Base-by-base conservation (phyloP, 2,329 filamentous ascomycete genomes). In the Hypoxylon sp. region DNA sequence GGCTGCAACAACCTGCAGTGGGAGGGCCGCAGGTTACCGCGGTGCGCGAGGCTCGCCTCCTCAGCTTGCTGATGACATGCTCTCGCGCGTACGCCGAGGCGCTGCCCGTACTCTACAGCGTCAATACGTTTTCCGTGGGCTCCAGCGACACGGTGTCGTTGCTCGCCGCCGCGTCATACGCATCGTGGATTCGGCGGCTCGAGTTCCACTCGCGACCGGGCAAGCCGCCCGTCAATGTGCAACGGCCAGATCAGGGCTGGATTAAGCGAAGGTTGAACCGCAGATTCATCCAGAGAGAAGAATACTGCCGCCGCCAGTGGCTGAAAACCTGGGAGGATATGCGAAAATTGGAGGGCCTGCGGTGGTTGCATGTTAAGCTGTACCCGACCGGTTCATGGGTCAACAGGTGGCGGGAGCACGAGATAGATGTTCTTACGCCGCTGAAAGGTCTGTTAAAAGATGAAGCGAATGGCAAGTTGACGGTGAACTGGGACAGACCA, bases 391-490 rank as follows among this genome's bases (percentile, higher is more conserved):
- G 33, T 56, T 56, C 22, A 25, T 56, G 53, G 53, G 2, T 14
- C 13, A 17, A 42, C 22, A 17, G 13, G 20, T 56, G 35, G 53
- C 37, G 22, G 53, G 22, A 56, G 20, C 22, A 42, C 33, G 53
- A 44, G 53, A 17, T 17, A 20, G 53, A 56, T 22, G 13, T 6
- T 31, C 35, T 56, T 27, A 27, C n/a, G 53, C 53, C 53, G 53
- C 53, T 56, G 17, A 42, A 20, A 17, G 14, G 35, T 42, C 20
- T 57, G 8, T 31, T 57, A 27, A 57, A 33, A 31, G 54, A 48
- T 46, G 54, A 20, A 25, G 40, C 40, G 14, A 11, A 46, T 46
- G 54, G 54, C 13, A 46, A 46, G 37, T 57, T 57, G 54, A 57
- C 22, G n/a, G 11, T 57, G n/a, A 31, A 27, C 54, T 57, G 54